These are phyloP conservation scores for Carnegiea gigantea DNA, from an alignment of 179 eudicot genomes.

Conservation along the genomic window DNA sequence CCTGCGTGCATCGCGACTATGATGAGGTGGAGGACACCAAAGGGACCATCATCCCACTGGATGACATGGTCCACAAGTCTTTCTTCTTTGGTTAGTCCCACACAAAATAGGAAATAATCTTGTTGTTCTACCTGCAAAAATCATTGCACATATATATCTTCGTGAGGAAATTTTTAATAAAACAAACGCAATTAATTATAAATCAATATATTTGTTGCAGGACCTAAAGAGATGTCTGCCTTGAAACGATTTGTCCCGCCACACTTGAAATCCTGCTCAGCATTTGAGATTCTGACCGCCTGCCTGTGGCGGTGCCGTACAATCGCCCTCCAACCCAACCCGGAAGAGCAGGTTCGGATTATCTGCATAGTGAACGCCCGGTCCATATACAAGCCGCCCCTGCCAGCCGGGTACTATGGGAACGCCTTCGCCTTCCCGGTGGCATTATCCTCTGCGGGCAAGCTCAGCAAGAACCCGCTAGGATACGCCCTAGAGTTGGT, in stretches of 20 bases:
- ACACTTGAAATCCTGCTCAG: constrained; percentile 20
- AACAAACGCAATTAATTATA: background rate
- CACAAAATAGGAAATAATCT: too few species aligned
- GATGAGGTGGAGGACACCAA: constrained; percentile 28
- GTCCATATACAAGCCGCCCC: constrained; percentile 28
- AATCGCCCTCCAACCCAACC: constrained; percentile 36
- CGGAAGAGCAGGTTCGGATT: constrained; percentile 41
- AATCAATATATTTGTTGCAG: background rate
- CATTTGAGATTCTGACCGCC: constrained; percentile 44
- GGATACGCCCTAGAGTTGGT: constrained; percentile 45
- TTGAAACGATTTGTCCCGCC: constrained; percentile 32
- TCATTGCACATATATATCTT: too few species aligned
- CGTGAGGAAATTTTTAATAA: too few species aligned
- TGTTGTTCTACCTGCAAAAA: too few species aligned
- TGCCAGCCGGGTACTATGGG: constrained; percentile 54
- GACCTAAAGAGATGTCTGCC: constrained; percentile 22
- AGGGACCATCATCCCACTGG: constrained; percentile 34
- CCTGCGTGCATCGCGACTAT: constrained; percentile 34
- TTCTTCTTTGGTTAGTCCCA: constrained; percentile 35
- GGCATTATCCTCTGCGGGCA: constrained; percentile 33
- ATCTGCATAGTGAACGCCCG: constrained; percentile 32
- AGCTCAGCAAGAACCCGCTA: constrained; percentile 32
- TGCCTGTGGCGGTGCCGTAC: constrained; percentile 56
- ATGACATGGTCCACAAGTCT: constrained; percentile 43
- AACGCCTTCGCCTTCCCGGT: constrained; percentile 39